Base-by-base conservation (phyloP, 352 stramenopile species). In the Phytophthora quininea region DNA sequence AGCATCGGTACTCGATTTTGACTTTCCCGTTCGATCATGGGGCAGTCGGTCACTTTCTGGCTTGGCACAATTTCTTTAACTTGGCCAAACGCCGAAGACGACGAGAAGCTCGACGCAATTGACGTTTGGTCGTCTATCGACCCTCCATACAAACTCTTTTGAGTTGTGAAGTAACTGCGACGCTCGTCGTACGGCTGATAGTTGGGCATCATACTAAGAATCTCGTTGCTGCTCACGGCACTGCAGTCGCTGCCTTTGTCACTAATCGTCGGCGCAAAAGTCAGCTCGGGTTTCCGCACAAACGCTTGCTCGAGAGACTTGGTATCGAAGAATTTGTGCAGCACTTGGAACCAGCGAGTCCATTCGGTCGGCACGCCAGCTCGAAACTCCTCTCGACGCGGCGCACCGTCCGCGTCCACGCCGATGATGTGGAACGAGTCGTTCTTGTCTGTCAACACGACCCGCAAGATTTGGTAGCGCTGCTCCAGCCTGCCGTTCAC, bases 341-440 rank as follows among this genome's bases (percentile, higher is more conserved):
- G 68, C 2, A 73, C 78, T 35, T 71, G 71, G 62, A 87, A 89
- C 80, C 80, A 89, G 11, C 45, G 38, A 27, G 64, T 58, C 78
- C 80, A 87, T 29, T 82, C 76, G 1, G 67, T 35, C 3, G 75
- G 71, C 3, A 81, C 60, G 1, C 59, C 58, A 15, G 71, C 71
- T 45, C 79, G 77, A 49, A 87, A 79, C 48, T 86, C 80, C 48
- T 87, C 80, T 29, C 81, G 77, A 38, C 72, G 73, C 11, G 78
- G 76, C 29, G 66, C 58, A 43, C 77, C 78, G 33, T 85, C 76
- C 3, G 32, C 14, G 32, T 75, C 71, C 6, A 88, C 74, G 35
- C 77, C 76, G 32, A 89, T 84, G 33, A 89, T 69, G 38, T 83
- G 65, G 59, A 89, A 89, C 51, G 71, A 75, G 54, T 82, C 72